A percentile compares a stretch with the other conserved stretches of the same genome.
These are phyloP conservation scores for Asparagopsis taxiformis DNA, from an alignment of 31 red algal genomes.

Conservation along the genomic window DNA sequence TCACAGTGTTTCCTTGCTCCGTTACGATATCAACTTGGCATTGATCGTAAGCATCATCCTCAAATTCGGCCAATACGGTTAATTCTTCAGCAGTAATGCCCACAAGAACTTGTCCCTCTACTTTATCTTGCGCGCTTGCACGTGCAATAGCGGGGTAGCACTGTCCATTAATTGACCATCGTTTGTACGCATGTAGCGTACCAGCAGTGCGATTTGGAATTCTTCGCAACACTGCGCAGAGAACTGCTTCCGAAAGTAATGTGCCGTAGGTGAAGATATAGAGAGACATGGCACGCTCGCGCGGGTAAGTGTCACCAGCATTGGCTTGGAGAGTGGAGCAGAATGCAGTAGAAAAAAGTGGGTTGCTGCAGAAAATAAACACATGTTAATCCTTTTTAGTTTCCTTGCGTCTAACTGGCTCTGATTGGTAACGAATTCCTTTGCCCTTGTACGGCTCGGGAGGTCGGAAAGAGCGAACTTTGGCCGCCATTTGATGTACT, in stretches of 20 bases:
- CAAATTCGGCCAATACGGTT: conserved; percentile 1
- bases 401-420: conserved; percentile 64
- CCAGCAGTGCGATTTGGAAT: conserved; percentile 8
- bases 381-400: conserved; percentile 45
- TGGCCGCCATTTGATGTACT: conserved; percentile 65
- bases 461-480: conserved; percentile 47
- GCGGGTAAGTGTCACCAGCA: too few species aligned
- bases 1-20: too few species aligned
- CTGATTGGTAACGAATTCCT: conserved; percentile 72
- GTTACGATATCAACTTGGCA: not conserved
- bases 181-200: conserved; percentile 8
- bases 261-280: conserved; percentile 45
- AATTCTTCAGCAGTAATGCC: conserved; percentile 7
- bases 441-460: conserved; percentile 94
- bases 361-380: too few species aligned
- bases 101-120: not conserved
- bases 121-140: not conserved
- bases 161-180: conserved; percentile 8
- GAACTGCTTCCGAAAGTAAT: conserved; percentile 17
- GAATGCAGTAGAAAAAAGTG: too few species aligned
- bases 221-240: conserved; percentile 9
- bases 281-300: too few species aligned
- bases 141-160: conserved; percentile 40
- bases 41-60: conserved; percentile 8
- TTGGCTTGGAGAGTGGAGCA: too few species aligned